Percentiles rank a stretch among this genome's conserved stretches.
phyloP scores from a whole-genome alignment of 208 protist species.

The Trypanosoma vivax region DNA sequence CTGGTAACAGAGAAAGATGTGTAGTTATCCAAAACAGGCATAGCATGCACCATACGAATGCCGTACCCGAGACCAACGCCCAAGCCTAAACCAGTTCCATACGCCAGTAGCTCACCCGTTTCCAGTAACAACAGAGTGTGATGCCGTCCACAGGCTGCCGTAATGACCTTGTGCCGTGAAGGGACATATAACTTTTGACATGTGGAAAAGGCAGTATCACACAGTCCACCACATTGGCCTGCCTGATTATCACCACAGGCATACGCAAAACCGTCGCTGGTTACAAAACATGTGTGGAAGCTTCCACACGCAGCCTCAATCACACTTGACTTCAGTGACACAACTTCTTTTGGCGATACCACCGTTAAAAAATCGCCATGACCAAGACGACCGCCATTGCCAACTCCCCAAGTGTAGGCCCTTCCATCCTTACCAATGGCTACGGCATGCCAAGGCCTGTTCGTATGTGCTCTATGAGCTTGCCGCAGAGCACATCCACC shows the following conservation, averaged over 20 bases:
- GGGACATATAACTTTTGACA: slow-evolving; percentile 39
- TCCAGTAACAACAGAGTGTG: slow-evolving; percentile 61
- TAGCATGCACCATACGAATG: slow-evolving; percentile 54
- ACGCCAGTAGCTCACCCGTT: slow-evolving; percentile 61
- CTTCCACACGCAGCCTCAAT: slow-evolving; percentile 66
- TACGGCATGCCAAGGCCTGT: slow-evolving; percentile 77
- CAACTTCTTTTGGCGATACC: slow-evolving; percentile 24
- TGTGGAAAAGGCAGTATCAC: slow-evolving; percentile 30
- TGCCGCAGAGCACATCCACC: slow-evolving; percentile 22
- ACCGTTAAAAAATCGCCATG: slow-evolving; percentile 58
- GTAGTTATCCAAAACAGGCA: slow-evolving; percentile 61
- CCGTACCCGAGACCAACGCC: slow-evolving; percentile 62
- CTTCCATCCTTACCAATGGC: slow-evolving; percentile 34
- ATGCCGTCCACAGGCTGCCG: slow-evolving; percentile 56
- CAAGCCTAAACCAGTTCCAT: slow-evolving; percentile 57
- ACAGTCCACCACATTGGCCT: slow-evolving; percentile 68
- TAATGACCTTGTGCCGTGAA: slow-evolving; percentile 34
- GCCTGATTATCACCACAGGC: slow-evolving; percentile 72
- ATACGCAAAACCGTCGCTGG: slow-evolving; percentile 41
- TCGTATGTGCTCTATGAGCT: slow-evolving; percentile 32
- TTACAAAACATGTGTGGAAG: slow-evolving; percentile 76
- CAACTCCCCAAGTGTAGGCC: slow-evolving; percentile 76
- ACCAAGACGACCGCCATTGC: slow-evolving; percentile 70
- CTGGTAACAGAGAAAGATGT: slow-evolving; percentile 40
- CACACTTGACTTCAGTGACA: slow-evolving; percentile 30